Percentiles rank a stretch among this genome's conserved stretches.
Evolutionary conservation across 2,329 filamentous ascomycete genomes (phyloP).

Genomic region (Pestalotiopsis sp.): DNA sequence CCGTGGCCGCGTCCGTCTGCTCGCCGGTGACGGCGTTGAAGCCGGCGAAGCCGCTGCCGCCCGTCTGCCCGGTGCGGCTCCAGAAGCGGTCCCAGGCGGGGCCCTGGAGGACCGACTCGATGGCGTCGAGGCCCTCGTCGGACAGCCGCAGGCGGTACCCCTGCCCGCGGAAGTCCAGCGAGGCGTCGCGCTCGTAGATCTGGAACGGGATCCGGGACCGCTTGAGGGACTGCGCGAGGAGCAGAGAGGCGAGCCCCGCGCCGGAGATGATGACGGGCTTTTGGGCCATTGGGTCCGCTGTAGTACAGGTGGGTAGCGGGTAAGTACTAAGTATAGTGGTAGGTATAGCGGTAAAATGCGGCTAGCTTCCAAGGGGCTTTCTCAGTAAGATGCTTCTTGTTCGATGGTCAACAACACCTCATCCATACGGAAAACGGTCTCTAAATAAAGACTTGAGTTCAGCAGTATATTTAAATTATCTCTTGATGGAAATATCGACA

Average conservation of each 20-base stretch:
- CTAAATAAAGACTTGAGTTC: not conserved
- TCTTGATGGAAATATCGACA: not conserved
- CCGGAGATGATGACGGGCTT: conserved; percentile 46
- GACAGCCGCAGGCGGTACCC: conserved; percentile 65
- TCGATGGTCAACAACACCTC: not conserved
- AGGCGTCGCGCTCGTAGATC: conserved; percentile 59
- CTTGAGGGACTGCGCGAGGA: conserved; percentile 46
- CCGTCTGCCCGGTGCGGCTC: conserved; percentile 61
- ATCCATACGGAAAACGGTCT: not conserved
- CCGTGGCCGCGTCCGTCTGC: conserved; percentile 23
- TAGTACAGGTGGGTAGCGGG: not conserved
- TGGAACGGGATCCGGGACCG: conserved; percentile 48
- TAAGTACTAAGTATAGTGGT: not conserved
- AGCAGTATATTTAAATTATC: not conserved
- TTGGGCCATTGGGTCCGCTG: not conserved
- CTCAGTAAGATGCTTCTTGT: not conserved
- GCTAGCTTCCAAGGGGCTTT: not conserved
- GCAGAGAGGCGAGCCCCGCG: conserved; percentile 44
- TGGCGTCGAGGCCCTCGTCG: conserved; percentile 57
- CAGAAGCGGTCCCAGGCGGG: conserved; percentile 57
- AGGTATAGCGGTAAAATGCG: not conserved
- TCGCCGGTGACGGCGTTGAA: conserved; percentile 58
- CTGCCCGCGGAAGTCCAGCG: conserved; percentile 58
- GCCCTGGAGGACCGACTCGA: conserved; percentile 58
- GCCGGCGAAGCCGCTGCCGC: conserved; percentile 51